Percentiles rank a stretch among this genome's conserved stretches.
Conservation (phyloP, 305 asterid species). For the Fraxinus greggii region DNA sequence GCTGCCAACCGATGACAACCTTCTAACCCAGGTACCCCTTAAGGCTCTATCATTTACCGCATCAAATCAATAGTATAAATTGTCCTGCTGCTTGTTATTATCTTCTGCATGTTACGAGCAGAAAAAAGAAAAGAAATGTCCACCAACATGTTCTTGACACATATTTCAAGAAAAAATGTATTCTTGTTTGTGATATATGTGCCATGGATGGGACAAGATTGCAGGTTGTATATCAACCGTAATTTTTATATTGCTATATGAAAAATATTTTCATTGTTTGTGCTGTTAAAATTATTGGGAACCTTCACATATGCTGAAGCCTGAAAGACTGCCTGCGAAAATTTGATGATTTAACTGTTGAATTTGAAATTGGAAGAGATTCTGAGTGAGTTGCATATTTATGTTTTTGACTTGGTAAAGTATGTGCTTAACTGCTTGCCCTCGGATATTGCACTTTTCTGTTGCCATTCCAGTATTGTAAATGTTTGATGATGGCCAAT, state of each 20-base stretch:
- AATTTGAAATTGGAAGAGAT: background rate
- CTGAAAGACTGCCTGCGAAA: background rate
- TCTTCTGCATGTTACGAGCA: background rate
- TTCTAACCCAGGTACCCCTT: slow-evolving; percentile 50
- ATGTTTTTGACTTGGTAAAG: background rate
- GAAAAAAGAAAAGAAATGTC: background rate
- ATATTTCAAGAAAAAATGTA: background rate
- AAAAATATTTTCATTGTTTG: background rate
- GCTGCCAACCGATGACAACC: slow-evolving; percentile 71
- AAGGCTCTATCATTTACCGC: background rate
- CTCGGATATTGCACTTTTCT: background rate
- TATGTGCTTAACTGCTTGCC: background rate
- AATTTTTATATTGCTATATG: background rate
- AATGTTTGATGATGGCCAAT: background rate
- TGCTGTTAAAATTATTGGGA: background rate
- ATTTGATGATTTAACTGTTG: background rate
- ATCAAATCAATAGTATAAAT: background rate
- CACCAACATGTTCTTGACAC: background rate
- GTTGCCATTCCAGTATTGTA: background rate
- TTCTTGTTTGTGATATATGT: background rate
- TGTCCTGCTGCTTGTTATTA: background rate
- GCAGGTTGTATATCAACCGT: background rate
- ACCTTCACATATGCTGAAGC: background rate
- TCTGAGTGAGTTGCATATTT: background rate
- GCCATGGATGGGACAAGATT: background rate